Evolutionary conservation across 805 yeast species (phyloP), one percentile per base, ranked within the genome.

Genomic region (Kodamaea sagamina): DNA sequence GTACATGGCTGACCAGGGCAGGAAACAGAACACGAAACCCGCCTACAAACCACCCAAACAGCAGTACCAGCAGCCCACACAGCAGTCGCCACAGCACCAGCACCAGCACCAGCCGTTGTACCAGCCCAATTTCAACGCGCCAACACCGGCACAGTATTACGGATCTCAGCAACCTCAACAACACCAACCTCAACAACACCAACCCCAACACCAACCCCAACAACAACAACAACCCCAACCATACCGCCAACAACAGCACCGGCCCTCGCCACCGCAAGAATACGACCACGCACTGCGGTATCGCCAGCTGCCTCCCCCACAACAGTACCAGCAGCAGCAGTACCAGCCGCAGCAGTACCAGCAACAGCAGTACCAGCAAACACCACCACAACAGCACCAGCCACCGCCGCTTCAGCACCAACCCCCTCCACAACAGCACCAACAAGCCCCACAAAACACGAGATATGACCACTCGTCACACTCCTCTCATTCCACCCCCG

Each of bases 1-100:
- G 3, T 62, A 65, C 45, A 58, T 55, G 12, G 58, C 57, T 18
- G 59, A 52, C 29, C 48, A 44, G 17, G 17, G 31, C 4, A 36
- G 27, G 17, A 32, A 37, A 21, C 34, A 31, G 7, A 25, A 19
- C 21, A 25, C 29, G 17, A 44, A 24, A 26, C 42, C 17, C 40
- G 31, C 13, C 42, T 45, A 25, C 18, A 41, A 29, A 3, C 47
- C 41, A 10, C 42, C 32, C 12, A 41, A 38, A 19, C 35, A 36
- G 13, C 39, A 39, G 25, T 24, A 39, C 27, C 36, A 32, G 18
- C 43, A 40, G 13, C 43, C 32, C 13, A 47, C 37, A 9, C 48
- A 32, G 9, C 50, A 42, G 12, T 39, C 43, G 12, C 24, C 47
- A 13, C 40, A 36, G 9, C 41, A 29, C 13, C 38, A 36, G 10